Base-by-base conservation (phyloP, 495 filamentous ascomycete genomes). In the Penicillium riverlandense region DNA sequence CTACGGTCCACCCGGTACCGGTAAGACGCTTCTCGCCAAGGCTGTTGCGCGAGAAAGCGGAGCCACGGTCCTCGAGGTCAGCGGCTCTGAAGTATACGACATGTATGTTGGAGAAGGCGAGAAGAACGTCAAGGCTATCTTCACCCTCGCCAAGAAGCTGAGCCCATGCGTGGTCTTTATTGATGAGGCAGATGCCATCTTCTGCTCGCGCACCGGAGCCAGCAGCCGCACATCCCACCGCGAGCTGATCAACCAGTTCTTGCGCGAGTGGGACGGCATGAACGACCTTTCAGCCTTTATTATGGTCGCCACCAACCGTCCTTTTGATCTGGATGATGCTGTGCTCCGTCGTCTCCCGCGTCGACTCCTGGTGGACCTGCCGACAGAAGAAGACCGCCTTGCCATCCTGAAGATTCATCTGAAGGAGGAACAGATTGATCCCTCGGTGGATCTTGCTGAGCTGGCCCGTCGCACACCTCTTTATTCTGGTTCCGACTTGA, bases 221-320 rank as follows among this genome's bases (percentile, higher is more conserved):
- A 70, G 71, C 41, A 71, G 71, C 16, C 77, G 80, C 45, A 78
- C 76, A 10, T 80, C 71, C 8, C 86, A 92, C 57, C 80, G 92
- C 36, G 92, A 97, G 66, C 82, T 92, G 37, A 94, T 98, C 67
- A 98, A 96, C 49, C 91, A 97, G 61, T 98, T 97, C 61, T 69
- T 98, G 31, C 80, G 88, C n/a, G 92, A 97, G 62, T 98, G 92
- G 92, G 92, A 96, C 53, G 92, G 94, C 11, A 84, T 98, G 77
- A 84, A 80, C 34, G 83, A 88, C 49, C 72, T 81, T 37, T 84
- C 84, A 7, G 88, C 90, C 2, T 97, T 98, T 63, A 94, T 98
- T 61, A 96, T 98, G 94, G 89, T 97, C 0, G 92, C 92, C n/a
- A 96, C 89, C 10, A 97, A 97, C 58, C 72, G 91, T 11, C 91